Evolutionary conservation across 2,329 filamentous ascomycete genomes (phyloP).

Genomic region (Cercospora sp.): DNA sequence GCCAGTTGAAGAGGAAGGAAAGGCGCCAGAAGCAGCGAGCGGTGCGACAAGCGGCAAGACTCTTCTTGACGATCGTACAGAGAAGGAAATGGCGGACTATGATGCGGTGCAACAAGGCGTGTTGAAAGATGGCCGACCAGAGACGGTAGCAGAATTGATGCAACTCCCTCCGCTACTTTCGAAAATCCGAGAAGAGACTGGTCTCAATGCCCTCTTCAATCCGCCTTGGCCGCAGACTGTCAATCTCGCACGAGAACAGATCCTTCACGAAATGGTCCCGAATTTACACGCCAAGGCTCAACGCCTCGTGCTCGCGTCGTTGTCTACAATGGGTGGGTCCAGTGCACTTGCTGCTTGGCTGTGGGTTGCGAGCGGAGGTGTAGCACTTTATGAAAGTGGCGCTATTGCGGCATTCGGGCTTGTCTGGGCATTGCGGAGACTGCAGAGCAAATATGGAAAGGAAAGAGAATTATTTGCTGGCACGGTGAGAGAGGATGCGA

Average conservation of each 20-base stretch:
- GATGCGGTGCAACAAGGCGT: constrained; percentile 17
- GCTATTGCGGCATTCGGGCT: constrained; percentile 60
- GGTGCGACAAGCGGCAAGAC: not conserved
- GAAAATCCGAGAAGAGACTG: constrained; percentile 31
- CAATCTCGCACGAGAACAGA: constrained; percentile 61
- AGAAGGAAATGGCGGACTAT: constrained; percentile 19
- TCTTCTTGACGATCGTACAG: constrained; percentile 14
- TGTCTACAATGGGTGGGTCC: constrained; percentile 65
- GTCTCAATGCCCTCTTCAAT: constrained; percentile 37
- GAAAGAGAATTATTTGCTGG: constrained; percentile 55
- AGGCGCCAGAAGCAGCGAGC: not conserved
- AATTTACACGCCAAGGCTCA: constrained; percentile 49
- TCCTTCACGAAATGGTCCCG: constrained; percentile 45
- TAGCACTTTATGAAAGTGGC: constrained; percentile 58
- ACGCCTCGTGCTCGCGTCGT: constrained; percentile 65
- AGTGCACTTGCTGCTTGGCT: constrained; percentile 57
- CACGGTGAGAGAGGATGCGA: constrained; percentile 58
- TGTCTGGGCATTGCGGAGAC: constrained; percentile 56
- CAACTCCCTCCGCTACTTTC: constrained; percentile 32
- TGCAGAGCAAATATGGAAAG: constrained; percentile 60
- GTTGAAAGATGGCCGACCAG: constrained; percentile 18
- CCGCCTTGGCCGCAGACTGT: constrained; percentile 74
- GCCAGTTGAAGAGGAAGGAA: constrained; percentile 7
- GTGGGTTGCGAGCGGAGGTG: constrained; percentile 54
- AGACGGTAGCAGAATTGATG: constrained; percentile 34